Conservation (phyloP, 345 rosid species). For the Rhizophora mangle region DNA sequence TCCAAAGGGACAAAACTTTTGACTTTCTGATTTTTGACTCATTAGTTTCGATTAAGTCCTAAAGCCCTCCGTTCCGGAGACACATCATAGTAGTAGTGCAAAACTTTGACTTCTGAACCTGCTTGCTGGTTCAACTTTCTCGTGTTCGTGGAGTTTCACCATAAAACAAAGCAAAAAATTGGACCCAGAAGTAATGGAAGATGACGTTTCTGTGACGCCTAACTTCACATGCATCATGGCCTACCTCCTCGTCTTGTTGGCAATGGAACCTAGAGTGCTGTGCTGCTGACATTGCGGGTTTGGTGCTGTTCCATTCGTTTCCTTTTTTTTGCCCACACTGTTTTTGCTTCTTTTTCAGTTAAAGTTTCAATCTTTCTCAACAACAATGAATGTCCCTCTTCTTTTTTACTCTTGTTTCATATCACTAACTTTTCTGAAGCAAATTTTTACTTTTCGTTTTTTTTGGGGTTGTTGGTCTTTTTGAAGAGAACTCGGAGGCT, state of each 20-base stretch:
- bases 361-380: slow-evolving; percentile 34
- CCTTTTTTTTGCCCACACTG: background rate
- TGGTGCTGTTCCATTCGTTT: slow-evolving; percentile 28
- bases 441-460: background rate
- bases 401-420: background rate
- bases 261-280: slow-evolving; percentile 1
- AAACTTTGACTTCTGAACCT: too few relatives aligned
- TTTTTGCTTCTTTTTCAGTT: slow-evolving; percentile 35
- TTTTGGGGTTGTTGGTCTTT: background rate
- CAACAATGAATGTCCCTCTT: slow-evolving; percentile 39
- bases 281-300: background rate
- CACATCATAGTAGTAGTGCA: too few relatives aligned
- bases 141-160: too few relatives aligned
- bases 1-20: too few relatives aligned
- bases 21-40: too few relatives aligned
- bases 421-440: background rate
- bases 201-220: slow-evolving; percentile 13
- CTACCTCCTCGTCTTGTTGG: slow-evolving; percentile 25
- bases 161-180: too few relatives aligned
- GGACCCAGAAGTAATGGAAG: slow-evolving; percentile 5
- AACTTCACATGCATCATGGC: slow-evolving; percentile 20
- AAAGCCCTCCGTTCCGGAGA: too few relatives aligned
- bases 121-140: too few relatives aligned
- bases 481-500: slow-evolving; percentile 32
- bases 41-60: too few relatives aligned